Evolutionary conservation across 2,329 filamentous ascomycete species (phyloP).

Genomic region (Ciborinia camelliae): DNA sequence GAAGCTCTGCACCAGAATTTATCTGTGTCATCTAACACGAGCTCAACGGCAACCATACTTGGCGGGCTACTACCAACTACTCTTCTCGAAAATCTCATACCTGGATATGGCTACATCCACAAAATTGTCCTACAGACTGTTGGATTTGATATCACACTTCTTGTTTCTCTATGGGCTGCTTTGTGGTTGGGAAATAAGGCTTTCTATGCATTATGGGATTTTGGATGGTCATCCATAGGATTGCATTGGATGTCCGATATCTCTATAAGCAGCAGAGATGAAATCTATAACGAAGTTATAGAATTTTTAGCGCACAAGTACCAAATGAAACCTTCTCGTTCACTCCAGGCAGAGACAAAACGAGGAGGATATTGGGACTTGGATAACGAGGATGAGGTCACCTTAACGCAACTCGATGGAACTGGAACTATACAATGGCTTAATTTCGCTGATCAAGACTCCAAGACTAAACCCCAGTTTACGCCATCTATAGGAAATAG

Average conservation of each 20-base stretch:
- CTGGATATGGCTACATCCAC: conserved; percentile 36
- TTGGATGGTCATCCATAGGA: conserved; percentile 41
- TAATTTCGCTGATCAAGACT: conserved; percentile 58
- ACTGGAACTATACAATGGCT: conserved; percentile 45
- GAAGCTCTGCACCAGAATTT: conserved; percentile 9
- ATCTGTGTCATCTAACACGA: conserved; percentile 3
- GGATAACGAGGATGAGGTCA: conserved; percentile 44
- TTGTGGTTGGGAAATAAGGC: conserved; percentile 44
- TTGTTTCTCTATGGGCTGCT: conserved; percentile 31
- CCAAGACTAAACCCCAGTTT: conserved; percentile 50
- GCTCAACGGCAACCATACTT: not conserved
- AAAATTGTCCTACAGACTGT: conserved; percentile 33
- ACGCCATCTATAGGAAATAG: conserved; percentile 50
- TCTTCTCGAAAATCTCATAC: conserved; percentile 36
- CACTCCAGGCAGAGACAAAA: conserved; percentile 54
- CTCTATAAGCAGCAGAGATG: conserved; percentile 52
- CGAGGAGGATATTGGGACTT: conserved; percentile 53
- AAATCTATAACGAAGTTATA: conserved; percentile 57
- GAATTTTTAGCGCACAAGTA: conserved; percentile 55
- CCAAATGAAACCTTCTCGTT: conserved; percentile 49
- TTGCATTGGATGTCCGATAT: conserved; percentile 50
- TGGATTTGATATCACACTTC: conserved; percentile 35
- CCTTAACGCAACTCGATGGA: conserved; percentile 43
- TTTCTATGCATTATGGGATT: conserved; percentile 39
- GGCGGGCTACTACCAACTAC: conserved; percentile 27